Percentiles rank a stretch among this genome's conserved stretches.
Evolutionary conservation across 2,329 filamentous ascomycete species (phyloP).

Genomic region (Diplocarpon mali): DNA sequence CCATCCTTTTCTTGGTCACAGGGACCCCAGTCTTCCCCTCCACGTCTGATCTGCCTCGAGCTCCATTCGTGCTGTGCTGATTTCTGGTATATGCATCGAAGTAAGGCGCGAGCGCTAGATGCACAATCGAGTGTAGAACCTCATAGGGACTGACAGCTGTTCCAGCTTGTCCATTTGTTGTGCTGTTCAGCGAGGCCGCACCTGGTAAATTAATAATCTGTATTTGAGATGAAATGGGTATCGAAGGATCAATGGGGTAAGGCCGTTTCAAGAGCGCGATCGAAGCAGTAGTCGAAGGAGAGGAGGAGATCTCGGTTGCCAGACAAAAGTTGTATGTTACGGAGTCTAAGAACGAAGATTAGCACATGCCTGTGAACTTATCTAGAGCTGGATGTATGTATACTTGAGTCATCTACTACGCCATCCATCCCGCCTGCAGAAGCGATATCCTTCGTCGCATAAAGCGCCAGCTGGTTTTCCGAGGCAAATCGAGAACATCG

Average conservation of each 20-base stretch:
- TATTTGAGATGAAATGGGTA: slow-evolving; percentile 78
- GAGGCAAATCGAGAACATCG: slow-evolving; percentile 82
- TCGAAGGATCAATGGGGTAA: slow-evolving; percentile 70
- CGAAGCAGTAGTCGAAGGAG: slow-evolving; percentile 70
- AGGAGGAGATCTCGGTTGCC: slow-evolving; percentile 69
- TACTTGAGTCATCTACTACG: slow-evolving; percentile 29
- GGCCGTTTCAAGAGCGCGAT: slow-evolving; percentile 86
- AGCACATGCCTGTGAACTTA: slow-evolving; percentile 21
- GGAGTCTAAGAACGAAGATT: slow-evolving; percentile 28
- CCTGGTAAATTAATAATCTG: slow-evolving; percentile 89
- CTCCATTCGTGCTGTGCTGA: slow-evolving; percentile 54
- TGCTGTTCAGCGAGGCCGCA: slow-evolving; percentile 53
- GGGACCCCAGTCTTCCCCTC: slow-evolving; percentile 92
- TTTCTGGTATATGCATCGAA: slow-evolving; percentile 93
- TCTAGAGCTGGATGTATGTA: slow-evolving; percentile 16
- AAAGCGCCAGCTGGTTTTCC: slow-evolving; percentile 78
- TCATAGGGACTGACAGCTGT: slow-evolving; percentile 76
- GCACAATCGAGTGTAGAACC: slow-evolving; percentile 81
- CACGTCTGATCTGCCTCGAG: slow-evolving; percentile 66
- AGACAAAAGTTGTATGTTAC: slow-evolving; percentile 64
- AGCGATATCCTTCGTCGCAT: slow-evolving; percentile 75
- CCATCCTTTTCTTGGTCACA: slow-evolving; percentile 94
- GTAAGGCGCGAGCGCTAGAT: slow-evolving; percentile 85
- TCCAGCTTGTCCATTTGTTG: slow-evolving; percentile 57
- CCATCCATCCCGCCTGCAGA: slow-evolving; percentile 27